Conservation (phyloP, 345 rosid genomes). For the Salix viminalis region DNA sequence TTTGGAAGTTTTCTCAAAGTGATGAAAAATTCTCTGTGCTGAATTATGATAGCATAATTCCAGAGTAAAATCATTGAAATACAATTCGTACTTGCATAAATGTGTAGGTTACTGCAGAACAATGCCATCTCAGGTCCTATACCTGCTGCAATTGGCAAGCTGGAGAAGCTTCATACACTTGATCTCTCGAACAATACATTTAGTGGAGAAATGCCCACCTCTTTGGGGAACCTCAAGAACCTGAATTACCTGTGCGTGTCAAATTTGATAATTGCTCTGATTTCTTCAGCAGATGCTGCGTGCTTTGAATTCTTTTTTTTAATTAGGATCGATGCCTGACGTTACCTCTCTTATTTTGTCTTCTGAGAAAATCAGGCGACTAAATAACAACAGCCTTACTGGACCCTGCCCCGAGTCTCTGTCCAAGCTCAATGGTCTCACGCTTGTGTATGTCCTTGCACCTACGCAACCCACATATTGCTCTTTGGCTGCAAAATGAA, state of each 20-base stretch:
- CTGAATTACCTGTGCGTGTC: constrained; percentile 78
- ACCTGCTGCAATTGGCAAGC: constrained; percentile 74
- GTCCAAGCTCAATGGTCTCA: constrained; percentile 77
- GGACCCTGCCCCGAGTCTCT: constrained; percentile 77
- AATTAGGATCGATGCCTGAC: neutral
- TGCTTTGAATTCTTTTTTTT: neutral
- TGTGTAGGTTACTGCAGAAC: constrained; percentile 86
- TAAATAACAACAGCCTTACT: constrained; percentile 89
- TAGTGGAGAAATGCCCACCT: constrained; percentile 63
- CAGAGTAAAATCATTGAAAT: neutral
- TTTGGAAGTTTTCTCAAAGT: neutral
- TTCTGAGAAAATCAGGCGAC: constrained; percentile 54
- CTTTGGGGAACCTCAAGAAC: constrained; percentile 71
- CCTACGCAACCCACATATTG: neutral
- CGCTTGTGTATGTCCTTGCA: constrained; percentile 65
- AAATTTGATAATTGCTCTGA: neutral
- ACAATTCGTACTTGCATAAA: constrained; percentile 1
- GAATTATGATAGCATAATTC: neutral
- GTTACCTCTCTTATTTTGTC: constrained; percentile 10
- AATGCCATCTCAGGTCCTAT: constrained; percentile 82
- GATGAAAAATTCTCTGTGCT: neutral
- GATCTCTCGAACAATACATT: constrained; percentile 91
- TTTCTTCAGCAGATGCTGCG: neutral
- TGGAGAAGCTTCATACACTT: constrained; percentile 80
- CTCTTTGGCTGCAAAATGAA: neutral